phyloP scores from a whole-genome alignment of 208 protist genomes.

The Crithidia expoeki region DNA sequence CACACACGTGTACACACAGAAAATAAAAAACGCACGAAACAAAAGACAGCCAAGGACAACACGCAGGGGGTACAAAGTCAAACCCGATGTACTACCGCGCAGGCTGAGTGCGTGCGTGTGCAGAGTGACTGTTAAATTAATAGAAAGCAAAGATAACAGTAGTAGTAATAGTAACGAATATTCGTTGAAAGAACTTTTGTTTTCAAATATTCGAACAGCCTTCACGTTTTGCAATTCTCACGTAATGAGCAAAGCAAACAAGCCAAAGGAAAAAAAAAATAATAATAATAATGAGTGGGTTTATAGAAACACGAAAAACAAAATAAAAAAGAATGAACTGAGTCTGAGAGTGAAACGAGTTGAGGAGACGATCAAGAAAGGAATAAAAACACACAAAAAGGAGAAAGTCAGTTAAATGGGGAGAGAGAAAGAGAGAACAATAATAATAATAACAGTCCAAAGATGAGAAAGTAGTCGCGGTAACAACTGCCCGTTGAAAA shows the following conservation, averaged over 20 bases:
- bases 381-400: slow-evolving; percentile 5
- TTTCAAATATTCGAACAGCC: slow-evolving; percentile 6
- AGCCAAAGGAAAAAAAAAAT: not conserved
- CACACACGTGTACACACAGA: not conserved
- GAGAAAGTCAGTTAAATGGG: slow-evolving; percentile 13
- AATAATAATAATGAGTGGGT: not conserved
- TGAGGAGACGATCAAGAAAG: slow-evolving; percentile 23
- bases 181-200: not conserved
- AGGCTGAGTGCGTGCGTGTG: slow-evolving; percentile 10
- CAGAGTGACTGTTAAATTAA: slow-evolving; percentile 3
- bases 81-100: not conserved
- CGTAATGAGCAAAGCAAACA: not conserved
- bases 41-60: not conserved
- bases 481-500: not conserved
- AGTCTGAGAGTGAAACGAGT: not conserved
- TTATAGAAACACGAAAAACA: slow-evolving; percentile 14
- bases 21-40: not conserved
- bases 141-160: not conserved
- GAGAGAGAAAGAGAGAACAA: not conserved
- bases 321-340: not conserved
- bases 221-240: slow-evolving; percentile 7
- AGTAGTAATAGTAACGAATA: slow-evolving; percentile 7
- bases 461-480: not conserved
- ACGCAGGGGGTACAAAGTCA: not conserved
- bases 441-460: not conserved